These are phyloP conservation scores for Gnetum montanum DNA, from an alignment of 75 land plant genomes.

Conservation along the genomic window DNA sequence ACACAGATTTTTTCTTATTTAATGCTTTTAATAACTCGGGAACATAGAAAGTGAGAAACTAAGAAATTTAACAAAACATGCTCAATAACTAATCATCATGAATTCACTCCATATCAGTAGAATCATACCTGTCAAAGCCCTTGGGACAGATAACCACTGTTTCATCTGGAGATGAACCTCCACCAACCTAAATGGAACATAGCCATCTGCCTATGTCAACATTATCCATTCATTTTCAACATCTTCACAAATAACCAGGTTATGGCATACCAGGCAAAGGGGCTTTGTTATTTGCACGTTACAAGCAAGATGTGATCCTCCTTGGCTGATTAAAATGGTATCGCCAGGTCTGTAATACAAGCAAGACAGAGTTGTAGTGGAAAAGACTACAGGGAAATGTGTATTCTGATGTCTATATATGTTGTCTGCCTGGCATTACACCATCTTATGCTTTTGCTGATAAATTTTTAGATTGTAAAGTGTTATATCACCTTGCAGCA, in stretches of 20 bases:
- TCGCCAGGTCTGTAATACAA: slow-evolving; percentile 92
- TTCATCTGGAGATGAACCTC: slow-evolving; percentile 86
- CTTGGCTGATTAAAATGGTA: slow-evolving; percentile 76
- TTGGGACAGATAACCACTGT: slow-evolving; percentile 73
- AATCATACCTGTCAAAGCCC: slow-evolving; percentile 76
- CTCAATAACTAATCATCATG: too few relatives aligned
- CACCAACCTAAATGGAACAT: slow-evolving; percentile 62
- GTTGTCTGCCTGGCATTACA: neutral
- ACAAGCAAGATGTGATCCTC: slow-evolving; percentile 48
- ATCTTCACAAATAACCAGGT: slow-evolving; percentile 1
- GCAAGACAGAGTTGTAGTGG: slow-evolving; percentile 1
- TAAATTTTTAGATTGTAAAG: too few relatives aligned
- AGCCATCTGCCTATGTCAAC: slow-evolving; percentile 4
- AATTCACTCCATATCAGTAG: too few relatives aligned
- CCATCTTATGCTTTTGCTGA: neutral
- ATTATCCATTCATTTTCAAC: slow-evolving; percentile 9
- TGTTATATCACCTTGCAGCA: slow-evolving; percentile 74
- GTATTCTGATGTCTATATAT: neutral
- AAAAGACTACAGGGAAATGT: neutral
- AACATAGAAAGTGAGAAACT: too few relatives aligned
- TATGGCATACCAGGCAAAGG: slow-evolving; percentile 70
- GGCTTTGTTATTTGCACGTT: slow-evolving; percentile 86
- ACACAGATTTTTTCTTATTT: too few relatives aligned
- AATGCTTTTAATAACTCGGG: too few relatives aligned
- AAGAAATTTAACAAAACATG: too few relatives aligned